These are phyloP conservation scores for Diaporthe sp. DNA, from an alignment of 2,329 filamentous ascomycete genomes.

Conservation along the genomic window DNA sequence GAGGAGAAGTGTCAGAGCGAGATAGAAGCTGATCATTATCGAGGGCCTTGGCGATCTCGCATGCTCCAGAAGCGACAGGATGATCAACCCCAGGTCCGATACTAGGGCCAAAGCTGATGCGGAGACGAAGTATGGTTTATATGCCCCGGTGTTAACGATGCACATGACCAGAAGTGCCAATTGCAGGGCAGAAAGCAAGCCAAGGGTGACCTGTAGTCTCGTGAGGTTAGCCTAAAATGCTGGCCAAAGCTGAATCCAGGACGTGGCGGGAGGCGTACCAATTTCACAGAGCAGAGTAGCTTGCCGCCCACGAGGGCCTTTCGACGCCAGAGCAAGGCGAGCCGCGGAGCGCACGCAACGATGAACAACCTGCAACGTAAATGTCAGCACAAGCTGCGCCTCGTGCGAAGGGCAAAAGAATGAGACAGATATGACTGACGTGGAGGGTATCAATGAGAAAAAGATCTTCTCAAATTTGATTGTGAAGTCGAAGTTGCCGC, in stretches of 20 bases:
- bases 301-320: background rate
- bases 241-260: no score
- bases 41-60: slow-evolving; percentile 56
- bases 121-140: slow-evolving; percentile 41
- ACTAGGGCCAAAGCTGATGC: slow-evolving; percentile 45
- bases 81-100: slow-evolving; percentile 48
- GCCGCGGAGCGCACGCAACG: background rate
- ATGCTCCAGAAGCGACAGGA: slow-evolving; percentile 51
- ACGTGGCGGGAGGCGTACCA: no score
- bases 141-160: slow-evolving; percentile 18
- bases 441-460: slow-evolving; percentile 59
- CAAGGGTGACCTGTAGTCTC: background rate
- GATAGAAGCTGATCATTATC: slow-evolving; percentile 56
- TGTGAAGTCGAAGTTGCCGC: slow-evolving; percentile 65
- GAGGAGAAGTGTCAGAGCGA: slow-evolving; percentile 59
- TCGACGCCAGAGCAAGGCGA: background rate
- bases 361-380: slow-evolving; percentile 27
- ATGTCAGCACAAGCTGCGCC: slow-evolving; percentile 51
- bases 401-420: slow-evolving; percentile 46
- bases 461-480: slow-evolving; percentile 63
- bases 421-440: slow-evolving; percentile 49
- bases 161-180: slow-evolving; percentile 7
- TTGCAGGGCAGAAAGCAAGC: background rate
- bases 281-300: background rate
- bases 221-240: background rate